Evolutionary conservation across 1,284 basidiomycete species (phyloP).

Genomic region (Cystobasidiaceae sp.): DNA sequence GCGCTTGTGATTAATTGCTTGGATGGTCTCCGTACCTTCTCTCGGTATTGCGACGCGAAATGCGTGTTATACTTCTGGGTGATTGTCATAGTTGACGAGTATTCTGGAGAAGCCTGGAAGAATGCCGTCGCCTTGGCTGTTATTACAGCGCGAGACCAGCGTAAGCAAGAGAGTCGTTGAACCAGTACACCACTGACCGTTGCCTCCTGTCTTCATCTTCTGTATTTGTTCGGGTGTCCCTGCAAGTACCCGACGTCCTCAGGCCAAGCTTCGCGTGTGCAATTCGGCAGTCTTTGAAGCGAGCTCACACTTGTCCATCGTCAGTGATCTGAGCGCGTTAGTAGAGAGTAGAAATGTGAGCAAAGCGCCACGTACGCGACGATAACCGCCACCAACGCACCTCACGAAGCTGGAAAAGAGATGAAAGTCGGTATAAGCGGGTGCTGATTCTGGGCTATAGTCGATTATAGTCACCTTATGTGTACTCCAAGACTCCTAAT

Average conservation of each 20-base stretch:
- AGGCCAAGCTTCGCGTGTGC: background rate
- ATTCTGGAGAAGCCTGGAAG: constrained; percentile 72
- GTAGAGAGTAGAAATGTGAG: too few species aligned
- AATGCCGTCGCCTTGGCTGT: constrained; percentile 44
- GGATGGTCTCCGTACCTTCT: constrained; percentile 72
- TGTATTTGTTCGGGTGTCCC: constrained; percentile 81
- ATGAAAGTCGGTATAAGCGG: constrained; percentile 17
- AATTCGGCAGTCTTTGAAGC: background rate
- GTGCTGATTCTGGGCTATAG: constrained; percentile 5
- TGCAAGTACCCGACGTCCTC: constrained; percentile 30
- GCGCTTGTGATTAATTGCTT: too few species aligned
- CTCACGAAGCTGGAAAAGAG: constrained; percentile 69
- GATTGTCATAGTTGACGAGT: constrained; percentile 61
- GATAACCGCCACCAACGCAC: constrained; percentile 50
- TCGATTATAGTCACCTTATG: constrained; percentile 58
- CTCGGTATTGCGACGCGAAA: constrained; percentile 84
- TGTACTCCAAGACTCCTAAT: constrained; percentile 69
- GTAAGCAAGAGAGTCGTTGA: too few species aligned
- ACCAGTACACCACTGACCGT: constrained; percentile 53
- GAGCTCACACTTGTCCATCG: constrained; percentile 69
- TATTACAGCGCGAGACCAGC: background rate
- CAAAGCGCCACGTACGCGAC: too few species aligned
- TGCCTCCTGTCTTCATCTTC: constrained; percentile 88
- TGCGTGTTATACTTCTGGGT: constrained; percentile 84
- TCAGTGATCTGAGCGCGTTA: constrained; percentile 46